A percentile compares a stretch with the other conserved stretches of the same genome.
phyloP scores from a whole-genome alignment of 2,329 filamentous ascomycete species.

The Colletotrichum tanaceti region DNA sequence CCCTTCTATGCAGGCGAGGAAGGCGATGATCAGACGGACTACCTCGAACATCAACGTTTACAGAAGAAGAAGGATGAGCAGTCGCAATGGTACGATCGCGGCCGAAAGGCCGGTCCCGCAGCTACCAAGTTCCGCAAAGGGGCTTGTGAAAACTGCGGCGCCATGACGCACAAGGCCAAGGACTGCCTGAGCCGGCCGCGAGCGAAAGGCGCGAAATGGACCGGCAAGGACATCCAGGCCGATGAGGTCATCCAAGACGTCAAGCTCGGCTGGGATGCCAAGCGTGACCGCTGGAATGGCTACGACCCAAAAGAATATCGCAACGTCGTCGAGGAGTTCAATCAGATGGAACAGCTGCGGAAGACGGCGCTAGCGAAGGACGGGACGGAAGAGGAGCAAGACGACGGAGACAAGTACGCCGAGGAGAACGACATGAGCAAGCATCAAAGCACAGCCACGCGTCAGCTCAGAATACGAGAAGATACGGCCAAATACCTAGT shows the following conservation, averaged over 20 bases:
- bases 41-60: slow-evolving; percentile 95
- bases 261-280: slow-evolving; percentile 93
- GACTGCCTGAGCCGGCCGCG: slow-evolving; percentile 91
- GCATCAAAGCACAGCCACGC: slow-evolving; percentile 88
- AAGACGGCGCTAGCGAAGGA: slow-evolving; percentile 60
- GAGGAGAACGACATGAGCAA: slow-evolving; percentile 98
- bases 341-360: slow-evolving; percentile 83
- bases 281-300: slow-evolving; percentile 98
- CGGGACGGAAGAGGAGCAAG: slow-evolving; percentile 62
- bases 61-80: slow-evolving; percentile 76
- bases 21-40: slow-evolving; percentile 81
- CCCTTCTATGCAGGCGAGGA: slow-evolving; percentile 93
- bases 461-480: slow-evolving; percentile 91
- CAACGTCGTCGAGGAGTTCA: slow-evolving; percentile 88
- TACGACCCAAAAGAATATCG: slow-evolving; percentile 91
- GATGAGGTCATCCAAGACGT: slow-evolving; percentile 90
- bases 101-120: slow-evolving; percentile 83
- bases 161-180: slow-evolving; percentile 95
- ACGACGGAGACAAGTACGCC: slow-evolving; percentile 81
- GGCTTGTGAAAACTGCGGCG: slow-evolving; percentile 97
- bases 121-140: slow-evolving; percentile 98
- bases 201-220: slow-evolving; percentile 91
- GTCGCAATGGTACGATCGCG: slow-evolving; percentile 93
- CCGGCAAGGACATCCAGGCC: slow-evolving; percentile 91
- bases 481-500: slow-evolving; percentile 97